Evolutionary conservation across 2,329 filamentous ascomycete species (phyloP).

Genomic region (Monosporascus sp.): DNA sequence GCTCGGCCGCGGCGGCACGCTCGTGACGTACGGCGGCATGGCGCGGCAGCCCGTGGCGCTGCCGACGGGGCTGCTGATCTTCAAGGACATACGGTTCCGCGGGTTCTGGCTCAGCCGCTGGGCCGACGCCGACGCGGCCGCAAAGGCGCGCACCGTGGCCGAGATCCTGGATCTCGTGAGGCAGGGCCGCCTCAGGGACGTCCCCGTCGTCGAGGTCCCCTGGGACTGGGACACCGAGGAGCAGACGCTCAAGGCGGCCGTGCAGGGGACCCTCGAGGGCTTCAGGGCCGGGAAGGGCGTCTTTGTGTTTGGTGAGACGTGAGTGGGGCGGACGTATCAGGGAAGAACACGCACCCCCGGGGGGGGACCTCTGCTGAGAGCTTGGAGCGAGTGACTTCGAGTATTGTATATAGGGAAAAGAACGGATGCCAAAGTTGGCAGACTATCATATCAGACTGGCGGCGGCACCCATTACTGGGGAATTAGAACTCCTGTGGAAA

Average conservation of each 20-base stretch:
- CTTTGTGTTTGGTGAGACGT: conserved; percentile 69
- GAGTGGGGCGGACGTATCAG: conserved; percentile 4
- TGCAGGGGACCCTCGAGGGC: conserved; percentile 77
- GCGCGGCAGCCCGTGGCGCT: conserved; percentile 76
- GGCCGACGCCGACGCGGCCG: conserved; percentile 68
- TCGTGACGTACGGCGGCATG: conserved; percentile 97
- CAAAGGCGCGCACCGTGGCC: conserved; percentile 75
- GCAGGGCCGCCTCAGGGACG: conserved; percentile 72
- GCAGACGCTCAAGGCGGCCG: conserved; percentile 61
- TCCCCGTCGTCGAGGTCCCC: conserved; percentile 71
- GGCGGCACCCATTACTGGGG: no score
- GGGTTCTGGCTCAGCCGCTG: conserved; percentile 95
- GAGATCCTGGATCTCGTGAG: conserved; percentile 75
- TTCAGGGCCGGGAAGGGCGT: conserved; percentile 86
- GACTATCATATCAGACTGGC: no score
- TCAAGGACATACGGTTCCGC: conserved; percentile 82
- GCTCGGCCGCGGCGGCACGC: conserved; percentile 60
- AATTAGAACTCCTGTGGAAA: no score
- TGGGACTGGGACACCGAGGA: conserved; percentile 82
- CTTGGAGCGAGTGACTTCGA: background rate
- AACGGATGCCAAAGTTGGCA: no score
- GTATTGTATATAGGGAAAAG: no score
- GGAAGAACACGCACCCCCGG: background rate
- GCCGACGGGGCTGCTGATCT: conserved; percentile 82
- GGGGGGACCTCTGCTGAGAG: background rate